These are phyloP conservation scores for Fonsecaea pedrosoi DNA, from an alignment of 2,329 filamentous ascomycete genomes.

Conservation along the genomic window DNA sequence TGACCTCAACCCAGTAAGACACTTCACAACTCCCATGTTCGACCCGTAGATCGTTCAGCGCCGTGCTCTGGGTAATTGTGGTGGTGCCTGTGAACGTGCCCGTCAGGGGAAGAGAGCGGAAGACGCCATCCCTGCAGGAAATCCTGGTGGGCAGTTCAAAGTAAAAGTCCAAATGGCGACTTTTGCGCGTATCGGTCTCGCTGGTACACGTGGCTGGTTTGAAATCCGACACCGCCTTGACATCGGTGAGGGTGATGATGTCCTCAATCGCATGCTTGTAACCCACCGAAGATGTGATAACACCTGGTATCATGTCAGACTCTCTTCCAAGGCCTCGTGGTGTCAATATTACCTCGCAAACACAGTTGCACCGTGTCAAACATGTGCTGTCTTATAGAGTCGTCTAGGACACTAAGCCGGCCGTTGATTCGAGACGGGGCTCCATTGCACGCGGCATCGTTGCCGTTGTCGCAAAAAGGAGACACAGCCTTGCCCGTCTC, in stretches of 20 bases:
- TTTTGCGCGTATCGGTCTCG: constrained; percentile 11
- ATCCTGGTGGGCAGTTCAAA: constrained; percentile 31
- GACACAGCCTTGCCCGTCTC: constrained; percentile 22
- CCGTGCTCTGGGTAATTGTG: constrained; percentile 11
- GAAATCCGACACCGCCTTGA: constrained; percentile 30
- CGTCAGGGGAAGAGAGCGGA: constrained; percentile 28
- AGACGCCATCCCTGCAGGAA: constrained; percentile 2
- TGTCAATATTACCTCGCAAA: constrained; percentile 26
- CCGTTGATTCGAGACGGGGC: constrained; percentile 23
- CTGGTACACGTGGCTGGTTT: neutral
- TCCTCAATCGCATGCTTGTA: constrained; percentile 27
- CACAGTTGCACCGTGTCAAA: constrained; percentile 34
- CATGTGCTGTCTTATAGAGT: constrained; percentile 15
- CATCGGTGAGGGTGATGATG: constrained; percentile 36
- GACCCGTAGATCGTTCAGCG: constrained; percentile 25
- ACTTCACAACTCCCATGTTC: constrained; percentile 30
- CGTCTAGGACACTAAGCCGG: constrained; percentile 30
- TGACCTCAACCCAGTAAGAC: constrained; percentile 34
- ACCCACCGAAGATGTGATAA: constrained; percentile 32
- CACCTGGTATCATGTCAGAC: constrained; percentile 17
- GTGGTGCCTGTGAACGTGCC: constrained; percentile 23
- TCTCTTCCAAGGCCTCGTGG: neutral
- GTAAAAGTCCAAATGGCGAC: constrained; percentile 29
- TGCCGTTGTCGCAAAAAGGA: constrained; percentile 8
- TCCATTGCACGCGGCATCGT: neutral